Conservation (phyloP, 345 rosid genomes). For the Aethionema arabicum region DNA sequence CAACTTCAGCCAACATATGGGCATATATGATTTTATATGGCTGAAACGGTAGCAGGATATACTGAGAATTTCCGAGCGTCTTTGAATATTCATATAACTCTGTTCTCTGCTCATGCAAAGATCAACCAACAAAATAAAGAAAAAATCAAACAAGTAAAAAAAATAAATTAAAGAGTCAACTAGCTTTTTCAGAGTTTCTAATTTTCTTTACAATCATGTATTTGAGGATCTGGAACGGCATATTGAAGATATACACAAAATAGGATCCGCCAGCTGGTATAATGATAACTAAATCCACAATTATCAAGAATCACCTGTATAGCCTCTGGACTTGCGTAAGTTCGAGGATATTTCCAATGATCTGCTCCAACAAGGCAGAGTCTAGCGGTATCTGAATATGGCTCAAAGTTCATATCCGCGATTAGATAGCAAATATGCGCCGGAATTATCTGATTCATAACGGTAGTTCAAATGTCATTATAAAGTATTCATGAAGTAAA, state of each 20-base stretch:
- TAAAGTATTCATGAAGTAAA: constrained; percentile 12
- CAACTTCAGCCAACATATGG: constrained; percentile 96
- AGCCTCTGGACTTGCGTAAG: constrained; percentile 69
- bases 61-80: constrained; percentile 96
- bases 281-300: no score
- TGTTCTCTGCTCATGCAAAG: constrained; percentile 72
- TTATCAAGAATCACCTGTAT: constrained; percentile 51
- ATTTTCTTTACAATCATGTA: not conserved
- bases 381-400: constrained; percentile 67
- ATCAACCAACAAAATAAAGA: constrained; percentile 31
- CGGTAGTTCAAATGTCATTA: constrained; percentile 31
- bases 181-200: not conserved
- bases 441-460: constrained; percentile 51
- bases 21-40: constrained; percentile 96
- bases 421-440: constrained; percentile 78
- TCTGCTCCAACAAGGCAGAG: constrained; percentile 79
- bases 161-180: not conserved
- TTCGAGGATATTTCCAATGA: constrained; percentile 75
- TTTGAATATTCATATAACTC: constrained; percentile 95
- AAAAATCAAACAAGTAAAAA: constrained; percentile 2
- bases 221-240: not conserved
- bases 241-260: constrained; percentile 3
- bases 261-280: not conserved
- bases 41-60: constrained; percentile 79
- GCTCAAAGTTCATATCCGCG: constrained; percentile 67